phyloP scores from a whole-genome alignment of 1,284 basidiomycete species.

The Ustilago xerochloae region DNA sequence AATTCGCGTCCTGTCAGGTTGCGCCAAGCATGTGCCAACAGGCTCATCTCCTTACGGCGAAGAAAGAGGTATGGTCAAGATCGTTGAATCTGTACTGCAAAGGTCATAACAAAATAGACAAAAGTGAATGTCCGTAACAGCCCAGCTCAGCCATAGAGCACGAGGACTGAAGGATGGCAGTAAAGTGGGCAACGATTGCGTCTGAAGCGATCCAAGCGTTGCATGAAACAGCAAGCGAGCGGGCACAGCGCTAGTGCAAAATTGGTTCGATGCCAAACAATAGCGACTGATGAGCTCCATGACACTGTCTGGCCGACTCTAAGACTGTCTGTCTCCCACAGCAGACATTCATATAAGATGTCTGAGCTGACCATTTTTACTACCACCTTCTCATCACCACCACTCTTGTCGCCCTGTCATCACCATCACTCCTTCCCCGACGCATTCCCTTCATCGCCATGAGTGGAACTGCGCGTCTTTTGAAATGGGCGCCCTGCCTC shows the following conservation, averaged over 20 bases:
- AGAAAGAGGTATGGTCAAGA: too few species aligned
- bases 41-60: slow-evolving; percentile 2
- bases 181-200: not conserved
- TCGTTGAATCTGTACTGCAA: too few species aligned
- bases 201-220: slow-evolving; percentile 27
- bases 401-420: not conserved
- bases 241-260: not conserved
- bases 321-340: not conserved
- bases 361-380: not conserved
- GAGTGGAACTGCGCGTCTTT: slow-evolving; percentile 26
- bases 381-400: not conserved
- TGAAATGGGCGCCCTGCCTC: slow-evolving; percentile 27
- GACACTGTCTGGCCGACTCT: not conserved
- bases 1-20: slow-evolving; percentile 21
- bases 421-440: not conserved
- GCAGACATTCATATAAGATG: not conserved
- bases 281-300: slow-evolving; percentile 12
- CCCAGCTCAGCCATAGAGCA: not conserved
- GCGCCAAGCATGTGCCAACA: slow-evolving; percentile 6
- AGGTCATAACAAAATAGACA: too few species aligned
- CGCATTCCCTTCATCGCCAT: slow-evolving; percentile 1
- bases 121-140: not conserved
- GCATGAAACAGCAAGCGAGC: slow-evolving; percentile 1
- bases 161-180: not conserved
- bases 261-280: slow-evolving; percentile 1